Conservation (phyloP, 2,329 filamentous ascomycete species). For the Alternaria gaisen region DNA sequence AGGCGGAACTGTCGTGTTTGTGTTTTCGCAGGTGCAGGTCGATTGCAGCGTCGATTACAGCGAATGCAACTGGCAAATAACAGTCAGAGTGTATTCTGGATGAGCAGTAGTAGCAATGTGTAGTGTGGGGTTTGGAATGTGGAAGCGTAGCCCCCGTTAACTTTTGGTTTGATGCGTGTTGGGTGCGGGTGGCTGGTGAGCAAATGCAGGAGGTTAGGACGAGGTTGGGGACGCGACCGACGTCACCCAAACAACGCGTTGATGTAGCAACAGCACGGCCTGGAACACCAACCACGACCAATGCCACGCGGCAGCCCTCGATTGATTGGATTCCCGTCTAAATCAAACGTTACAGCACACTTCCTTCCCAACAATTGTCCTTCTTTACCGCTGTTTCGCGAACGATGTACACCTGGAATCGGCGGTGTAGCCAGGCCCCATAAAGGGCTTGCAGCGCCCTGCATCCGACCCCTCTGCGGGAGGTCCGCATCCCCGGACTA, state of each 20-base stretch:
- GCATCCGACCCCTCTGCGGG: not conserved
- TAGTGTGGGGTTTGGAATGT: conserved; percentile 18
- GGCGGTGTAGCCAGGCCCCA: conserved; percentile 2
- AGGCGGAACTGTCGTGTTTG: conserved; percentile 27
- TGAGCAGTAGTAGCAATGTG: conserved; percentile 14
- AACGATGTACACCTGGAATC: not conserved
- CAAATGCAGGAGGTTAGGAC: conserved; percentile 23
- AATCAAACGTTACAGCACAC: not conserved
- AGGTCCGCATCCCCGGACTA: not conserved
- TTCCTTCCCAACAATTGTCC: not conserved
- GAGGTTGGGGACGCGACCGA: conserved; percentile 26
- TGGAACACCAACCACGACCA: not conserved
- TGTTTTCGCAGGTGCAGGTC: conserved; percentile 14
- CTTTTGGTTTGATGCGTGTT: conserved; percentile 23
- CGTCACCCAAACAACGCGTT: conserved; percentile 31
- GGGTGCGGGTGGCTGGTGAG: conserved; percentile 15
- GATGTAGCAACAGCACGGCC: conserved; percentile 24
- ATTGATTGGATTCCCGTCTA: conserved; percentile 6
- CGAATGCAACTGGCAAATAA: conserved; percentile 27
- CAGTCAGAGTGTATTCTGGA: conserved; percentile 26
- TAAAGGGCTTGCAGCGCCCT: conserved; percentile 1
- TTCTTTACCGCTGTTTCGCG: conserved; percentile 1
- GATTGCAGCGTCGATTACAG: conserved; percentile 6
- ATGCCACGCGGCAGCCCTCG: conserved; percentile 12
- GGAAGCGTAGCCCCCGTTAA: conserved; percentile 19